Conservation (phyloP, 2,329 filamentous ascomycete species). For the Phialophora macrospora region DNA sequence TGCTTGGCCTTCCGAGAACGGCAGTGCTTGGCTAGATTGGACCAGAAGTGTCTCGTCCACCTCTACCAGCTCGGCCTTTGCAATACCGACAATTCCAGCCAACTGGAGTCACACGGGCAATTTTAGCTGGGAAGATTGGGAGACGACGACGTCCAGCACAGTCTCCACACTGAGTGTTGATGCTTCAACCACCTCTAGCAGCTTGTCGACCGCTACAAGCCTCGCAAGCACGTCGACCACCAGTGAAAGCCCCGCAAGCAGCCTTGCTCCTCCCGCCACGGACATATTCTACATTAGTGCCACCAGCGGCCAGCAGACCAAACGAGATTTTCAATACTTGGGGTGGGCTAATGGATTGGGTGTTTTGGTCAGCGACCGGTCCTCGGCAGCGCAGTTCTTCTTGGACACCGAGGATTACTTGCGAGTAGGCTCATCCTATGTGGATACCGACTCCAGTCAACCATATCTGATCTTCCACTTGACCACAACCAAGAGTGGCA, state of each 20-base stretch:
- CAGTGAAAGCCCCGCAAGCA: neutral
- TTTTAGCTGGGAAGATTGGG: slow-evolving; percentile 6
- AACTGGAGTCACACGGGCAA: slow-evolving; percentile 5
- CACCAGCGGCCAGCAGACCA: neutral
- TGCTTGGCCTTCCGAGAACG: slow-evolving; percentile 12
- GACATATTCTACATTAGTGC: slow-evolving; percentile 5
- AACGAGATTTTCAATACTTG: neutral
- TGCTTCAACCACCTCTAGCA: neutral
- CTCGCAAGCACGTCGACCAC: neutral
- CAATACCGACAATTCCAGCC: neutral
- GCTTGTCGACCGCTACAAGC: neutral
- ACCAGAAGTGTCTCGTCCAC: neutral
- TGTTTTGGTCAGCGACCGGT: neutral
- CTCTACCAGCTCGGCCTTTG: slow-evolving; percentile 1
- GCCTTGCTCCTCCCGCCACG: neutral
- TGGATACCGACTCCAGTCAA: slow-evolving; percentile 1
- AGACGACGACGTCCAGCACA: slow-evolving; percentile 9
- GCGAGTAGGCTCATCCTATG: slow-evolving; percentile 6
- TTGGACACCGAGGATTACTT: neutral
- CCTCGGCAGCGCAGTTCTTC: slow-evolving; percentile 1
- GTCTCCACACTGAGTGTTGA: neutral
- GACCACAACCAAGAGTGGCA: neutral
- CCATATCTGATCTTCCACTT: slow-evolving; percentile 6
- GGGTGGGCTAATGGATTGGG: neutral
- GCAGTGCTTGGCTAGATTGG: slow-evolving; percentile 14